Percentiles rank a stretch among this genome's conserved stretches.
These are phyloP conservation scores for Pulicaria dysenterica DNA, from an alignment of 129 eudicot genomes.

Conservation along the genomic window DNA sequence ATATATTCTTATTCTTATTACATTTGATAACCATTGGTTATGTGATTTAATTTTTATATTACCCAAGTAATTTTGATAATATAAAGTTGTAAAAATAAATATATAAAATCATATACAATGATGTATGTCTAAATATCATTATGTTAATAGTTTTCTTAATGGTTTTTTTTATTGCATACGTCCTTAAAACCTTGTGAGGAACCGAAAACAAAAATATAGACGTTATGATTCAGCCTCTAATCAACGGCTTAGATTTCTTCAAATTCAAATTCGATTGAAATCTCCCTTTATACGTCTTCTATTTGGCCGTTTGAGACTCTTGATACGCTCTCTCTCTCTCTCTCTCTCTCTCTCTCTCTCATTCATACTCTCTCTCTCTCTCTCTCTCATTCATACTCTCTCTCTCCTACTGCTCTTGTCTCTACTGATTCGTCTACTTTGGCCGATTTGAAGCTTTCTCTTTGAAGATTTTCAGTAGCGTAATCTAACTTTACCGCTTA, in stretches of 20 bases:
- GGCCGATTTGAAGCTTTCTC: neutral
- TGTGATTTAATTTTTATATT: too few relatives aligned
- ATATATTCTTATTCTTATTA: too few relatives aligned
- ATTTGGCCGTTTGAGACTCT: constrained; percentile 14
- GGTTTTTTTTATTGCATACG: too few relatives aligned
- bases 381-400: constrained; percentile 5
- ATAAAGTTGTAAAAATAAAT: too few relatives aligned
- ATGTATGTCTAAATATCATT: too few relatives aligned
- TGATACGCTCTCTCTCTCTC: constrained; percentile 30
- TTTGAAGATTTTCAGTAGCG: constrained; percentile 9
- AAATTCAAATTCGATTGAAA: constrained; percentile 33
- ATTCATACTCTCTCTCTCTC: too few relatives aligned
- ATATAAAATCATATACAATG: too few relatives aligned
- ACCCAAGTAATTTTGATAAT: too few relatives aligned
- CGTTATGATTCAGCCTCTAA: constrained; percentile 19
- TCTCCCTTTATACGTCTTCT: constrained; percentile 20
- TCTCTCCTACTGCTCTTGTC: neutral
- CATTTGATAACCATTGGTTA: too few relatives aligned
- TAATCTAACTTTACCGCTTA: neutral
- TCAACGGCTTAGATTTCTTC: constrained; percentile 35
- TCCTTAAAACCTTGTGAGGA: too few relatives aligned
- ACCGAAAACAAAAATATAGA: neutral
- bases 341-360: constrained; percentile 9
- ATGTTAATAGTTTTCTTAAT: too few relatives aligned
- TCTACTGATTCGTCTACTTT: constrained; percentile 1